Base-by-base conservation (phyloP, 2,329 filamentous ascomycete species). In the Aspergillus quadrilineatus region DNA sequence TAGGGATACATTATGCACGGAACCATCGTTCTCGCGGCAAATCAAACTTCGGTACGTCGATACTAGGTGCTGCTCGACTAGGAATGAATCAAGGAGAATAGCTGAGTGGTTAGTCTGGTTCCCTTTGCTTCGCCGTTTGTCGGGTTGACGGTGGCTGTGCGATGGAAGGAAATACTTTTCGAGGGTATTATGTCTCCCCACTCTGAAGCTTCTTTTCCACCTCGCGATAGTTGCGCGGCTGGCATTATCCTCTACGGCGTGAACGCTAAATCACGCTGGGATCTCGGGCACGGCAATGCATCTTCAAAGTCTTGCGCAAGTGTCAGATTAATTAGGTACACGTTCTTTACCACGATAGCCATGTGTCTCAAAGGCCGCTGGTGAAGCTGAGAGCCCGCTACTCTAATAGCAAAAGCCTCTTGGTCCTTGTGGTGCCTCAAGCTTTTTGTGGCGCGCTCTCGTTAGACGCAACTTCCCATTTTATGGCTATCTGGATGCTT, bases 341-440 rank as follows among this genome's bases (percentile, higher is more conserved):
- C 90, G 2, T 89, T 94, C 64, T 79, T 94, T 58, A 85, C 87
- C 56, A 92, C 92, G 86, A 77, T 93, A 0, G 90, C 89, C 6
- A 64, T 86, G 43, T 15, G 44, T 55, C 39, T 48, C 46, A 29
- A 44, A 43, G 29, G 46, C 45, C 3, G 53, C 53, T 4, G 53
- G 45, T 12, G 53, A 55, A 28, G 37, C 53, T 2, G 46, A 43
- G 7, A 50, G 50, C 46, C 53, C 53, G 1, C 45, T 17, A 14
- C 36, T 9, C 22, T 43, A 1, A 55, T 55, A 14, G 36, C 14
- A 29, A 55, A 45, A 17, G 53, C 53, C 7, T 42, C 36, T 8
- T 34, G 29, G 5, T 48, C 45, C 12, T 48, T 55, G 1, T 44
- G 45, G 45, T 46, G 53, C 6, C 15, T 55, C 1, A 37, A 43